Base-by-base conservation (phyloP, 202 grass and related monocot genomes). In the Carex arenaria region DNA sequence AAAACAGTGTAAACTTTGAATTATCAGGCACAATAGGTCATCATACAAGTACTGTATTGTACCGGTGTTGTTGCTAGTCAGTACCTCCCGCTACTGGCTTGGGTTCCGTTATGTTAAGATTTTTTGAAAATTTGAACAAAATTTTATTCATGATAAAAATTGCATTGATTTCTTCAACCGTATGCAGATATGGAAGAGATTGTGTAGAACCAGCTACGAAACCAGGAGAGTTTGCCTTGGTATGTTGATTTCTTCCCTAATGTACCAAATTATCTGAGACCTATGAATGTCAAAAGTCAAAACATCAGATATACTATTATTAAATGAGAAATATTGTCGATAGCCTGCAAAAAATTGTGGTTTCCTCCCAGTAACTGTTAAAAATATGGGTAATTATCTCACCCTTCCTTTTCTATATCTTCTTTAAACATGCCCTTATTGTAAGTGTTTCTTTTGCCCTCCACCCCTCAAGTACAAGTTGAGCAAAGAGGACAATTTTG, bases 121-220 rank as follows among this genome's bases (percentile, higher is more conserved):
- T 10, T 9, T 20, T 70, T 70, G 11, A 45, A 10, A 43, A 43
- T 20, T 70, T 45, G 17, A 70, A 19, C 18, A 70, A 70, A 43
- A 45, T 70, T 70, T 70, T 43, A 9, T 28, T 72, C 42, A 22
- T 72, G 42, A 49, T 17, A 23, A 31, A 30, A 17, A 9, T 32
- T 75, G 49, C 70, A 55, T 36, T 55, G 51, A 56, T 56, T 56
- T 32, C 5, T 71, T 82, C 31, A 30, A 43, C 65, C 15, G 6
- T 47, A 84, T 79, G 63, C 88, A 97, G 91, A 77, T 97, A 97
- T 40, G 94, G 87, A 2, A 89, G 94, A 51, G 94, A 97, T 82
- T 97, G 90, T 72, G 94, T 97, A 63, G 94, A 97, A 84, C 94
- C 94, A 67, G 94, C 94, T 15, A 85, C 70, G 7, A 97, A 97